Percentiles rank a stretch among this genome's conserved stretches.
phyloP scores from a whole-genome alignment of 2,329 filamentous ascomycete genomes.

The Cadophora sp. region DNA sequence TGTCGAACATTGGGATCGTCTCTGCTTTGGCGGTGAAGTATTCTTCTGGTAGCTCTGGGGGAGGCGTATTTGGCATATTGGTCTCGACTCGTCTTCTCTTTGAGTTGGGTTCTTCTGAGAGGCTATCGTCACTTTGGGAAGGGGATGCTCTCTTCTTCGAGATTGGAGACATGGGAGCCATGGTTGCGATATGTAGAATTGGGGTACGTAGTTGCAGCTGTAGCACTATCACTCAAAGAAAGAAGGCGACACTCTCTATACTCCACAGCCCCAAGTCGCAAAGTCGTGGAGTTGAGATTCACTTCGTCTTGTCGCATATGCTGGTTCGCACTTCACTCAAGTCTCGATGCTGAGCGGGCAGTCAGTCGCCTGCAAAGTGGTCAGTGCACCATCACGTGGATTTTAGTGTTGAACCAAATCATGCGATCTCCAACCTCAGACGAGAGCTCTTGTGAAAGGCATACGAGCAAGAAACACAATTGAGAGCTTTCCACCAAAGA shows the following conservation, averaged over 20 bases:
- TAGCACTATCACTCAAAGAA: slow-evolving; percentile 4
- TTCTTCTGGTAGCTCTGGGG: slow-evolving; percentile 42
- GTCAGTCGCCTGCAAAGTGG: not conserved
- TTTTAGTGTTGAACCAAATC: slow-evolving; percentile 21
- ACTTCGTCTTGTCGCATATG: not conserved
- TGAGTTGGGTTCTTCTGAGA: slow-evolving; percentile 33
- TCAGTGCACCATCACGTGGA: slow-evolving; percentile 25
- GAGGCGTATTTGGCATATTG: slow-evolving; percentile 36
- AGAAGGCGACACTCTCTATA: slow-evolving; percentile 9
- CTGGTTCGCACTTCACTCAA: not conserved
- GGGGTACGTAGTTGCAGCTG: not conserved
- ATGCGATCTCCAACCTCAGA: slow-evolving; percentile 37
- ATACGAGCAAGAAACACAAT: slow-evolving; percentile 40
- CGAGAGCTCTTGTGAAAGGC: slow-evolving; percentile 18
- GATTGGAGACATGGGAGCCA: slow-evolving; percentile 36
- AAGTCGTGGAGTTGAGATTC: not conserved
- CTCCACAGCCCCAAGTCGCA: not conserved
- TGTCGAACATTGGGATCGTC: slow-evolving; percentile 38
- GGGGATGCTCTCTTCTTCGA: slow-evolving; percentile 40
- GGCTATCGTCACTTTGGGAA: slow-evolving; percentile 39
- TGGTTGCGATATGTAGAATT: slow-evolving; percentile 21
- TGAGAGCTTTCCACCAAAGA: slow-evolving; percentile 38
- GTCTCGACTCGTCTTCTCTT: slow-evolving; percentile 40
- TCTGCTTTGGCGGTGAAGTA: slow-evolving; percentile 6
- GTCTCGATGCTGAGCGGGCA: slow-evolving; percentile 18